Evolutionary conservation across 371 early-diverging fungal genomes (phyloP).

Genomic region (Haplosporangium sp.): DNA sequence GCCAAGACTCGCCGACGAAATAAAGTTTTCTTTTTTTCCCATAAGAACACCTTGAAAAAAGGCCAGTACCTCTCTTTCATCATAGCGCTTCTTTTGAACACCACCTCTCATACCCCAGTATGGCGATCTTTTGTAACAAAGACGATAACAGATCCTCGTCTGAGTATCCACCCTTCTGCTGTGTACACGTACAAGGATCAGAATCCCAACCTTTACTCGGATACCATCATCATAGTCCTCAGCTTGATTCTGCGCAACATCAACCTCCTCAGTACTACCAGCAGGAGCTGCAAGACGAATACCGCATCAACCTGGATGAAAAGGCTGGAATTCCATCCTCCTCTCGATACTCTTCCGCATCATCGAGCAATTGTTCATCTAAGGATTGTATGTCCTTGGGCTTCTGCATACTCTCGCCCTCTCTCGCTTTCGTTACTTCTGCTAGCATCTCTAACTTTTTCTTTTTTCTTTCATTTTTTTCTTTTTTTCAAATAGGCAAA

Average conservation of each 20-base stretch:
- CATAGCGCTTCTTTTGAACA: too few relatives aligned
- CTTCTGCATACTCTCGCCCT: too few relatives aligned
- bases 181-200: constrained; percentile 15
- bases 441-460: too few relatives aligned
- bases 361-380: too few relatives aligned
- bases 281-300: constrained; percentile 1
- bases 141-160: neutral
- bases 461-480: neutral
- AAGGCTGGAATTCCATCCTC: neutral
- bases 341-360: neutral
- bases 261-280: neutral
- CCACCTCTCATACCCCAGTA: too few relatives aligned
- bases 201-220: constrained; percentile 28
- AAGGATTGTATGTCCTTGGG: too few relatives aligned
- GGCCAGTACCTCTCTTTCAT: too few relatives aligned
- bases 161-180: constrained; percentile 20
- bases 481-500: neutral
- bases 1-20: too few relatives aligned
- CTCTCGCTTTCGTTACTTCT: too few relatives aligned
- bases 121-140: too few relatives aligned
- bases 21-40: too few relatives aligned
- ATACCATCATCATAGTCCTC: constrained; percentile 3
- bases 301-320: constrained; percentile 8
- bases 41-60: too few relatives aligned
- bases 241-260: neutral